A percentile compares a stretch with the other conserved stretches of the same genome.
These are phyloP conservation scores for Wickerhamiella alocasiicola DNA, from an alignment of 805 yeast species.

Conservation along the genomic window DNA sequence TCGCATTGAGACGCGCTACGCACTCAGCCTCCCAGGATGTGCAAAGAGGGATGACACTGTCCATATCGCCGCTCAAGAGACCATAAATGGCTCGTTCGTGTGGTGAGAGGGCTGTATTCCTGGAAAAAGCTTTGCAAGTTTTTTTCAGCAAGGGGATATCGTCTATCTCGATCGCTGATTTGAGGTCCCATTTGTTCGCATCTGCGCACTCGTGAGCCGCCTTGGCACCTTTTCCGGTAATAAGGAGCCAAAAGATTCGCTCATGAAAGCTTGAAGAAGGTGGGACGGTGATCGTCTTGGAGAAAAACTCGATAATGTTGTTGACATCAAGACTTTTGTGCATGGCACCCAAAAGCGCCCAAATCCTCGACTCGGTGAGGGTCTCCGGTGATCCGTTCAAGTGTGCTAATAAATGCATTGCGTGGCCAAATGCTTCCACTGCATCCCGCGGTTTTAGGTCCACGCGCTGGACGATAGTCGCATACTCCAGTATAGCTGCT, in stretches of 20 bases:
- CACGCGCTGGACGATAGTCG: background rate
- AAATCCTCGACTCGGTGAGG: background rate
- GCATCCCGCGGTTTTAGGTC: background rate
- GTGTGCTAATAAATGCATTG: background rate
- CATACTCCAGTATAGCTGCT: background rate
- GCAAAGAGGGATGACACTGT: background rate
- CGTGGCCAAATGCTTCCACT: background rate
- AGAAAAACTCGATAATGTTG: background rate
- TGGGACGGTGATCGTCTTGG: background rate
- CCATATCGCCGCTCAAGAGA: constrained; percentile 5
- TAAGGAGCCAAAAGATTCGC: background rate
- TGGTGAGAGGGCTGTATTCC: background rate
- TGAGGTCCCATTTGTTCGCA: constrained; percentile 3
- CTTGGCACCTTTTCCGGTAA: background rate
- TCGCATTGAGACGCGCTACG: background rate
- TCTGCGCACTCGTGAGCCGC: constrained; percentile 1
- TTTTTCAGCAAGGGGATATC: background rate
- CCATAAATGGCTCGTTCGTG: constrained; percentile 1
- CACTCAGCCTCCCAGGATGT: constrained; percentile 2
- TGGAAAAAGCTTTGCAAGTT: background rate
- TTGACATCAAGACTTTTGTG: background rate
- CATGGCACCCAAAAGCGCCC: background rate
- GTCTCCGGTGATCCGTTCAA: background rate
- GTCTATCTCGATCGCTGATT: background rate
- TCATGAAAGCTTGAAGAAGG: background rate